Conservation (phyloP, 768 basidiomycete species). For the Coprinellus micaceus region DNA sequence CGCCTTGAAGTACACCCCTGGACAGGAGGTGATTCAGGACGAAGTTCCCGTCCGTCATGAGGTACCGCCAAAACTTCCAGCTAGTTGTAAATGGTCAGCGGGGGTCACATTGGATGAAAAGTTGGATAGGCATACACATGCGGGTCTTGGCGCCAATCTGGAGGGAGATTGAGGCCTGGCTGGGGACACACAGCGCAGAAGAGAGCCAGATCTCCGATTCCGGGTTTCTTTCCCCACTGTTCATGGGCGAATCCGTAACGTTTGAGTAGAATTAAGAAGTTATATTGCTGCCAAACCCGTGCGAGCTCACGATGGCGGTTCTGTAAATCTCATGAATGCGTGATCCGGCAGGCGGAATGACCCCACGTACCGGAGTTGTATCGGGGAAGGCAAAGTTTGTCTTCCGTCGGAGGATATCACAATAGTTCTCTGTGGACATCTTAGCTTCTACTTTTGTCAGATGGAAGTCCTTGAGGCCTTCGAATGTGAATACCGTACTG, state of each 20-base stretch:
- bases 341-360: no score
- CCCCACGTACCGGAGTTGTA: no score
- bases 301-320: not conserved
- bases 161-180: constrained; percentile 21
- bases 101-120: no score
- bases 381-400: not conserved
- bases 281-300: no score
- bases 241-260: constrained; percentile 16
- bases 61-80: not conserved
- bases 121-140: no score
- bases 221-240: not conserved
- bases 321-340: no score
- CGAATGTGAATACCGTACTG: not conserved
- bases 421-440: not conserved
- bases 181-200: constrained; percentile 27
- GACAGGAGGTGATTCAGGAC: not conserved
- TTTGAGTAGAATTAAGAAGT: constrained; percentile 12
- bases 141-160: no score
- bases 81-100: no score
- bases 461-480: not conserved
- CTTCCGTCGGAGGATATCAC: not conserved
- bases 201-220: not conserved
- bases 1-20: not conserved
- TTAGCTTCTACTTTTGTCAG: not conserved
- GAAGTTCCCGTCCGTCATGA: not conserved